phyloP scores from a whole-genome alignment of 805 yeast species.

The Metschnikowia arizonensis region DNA sequence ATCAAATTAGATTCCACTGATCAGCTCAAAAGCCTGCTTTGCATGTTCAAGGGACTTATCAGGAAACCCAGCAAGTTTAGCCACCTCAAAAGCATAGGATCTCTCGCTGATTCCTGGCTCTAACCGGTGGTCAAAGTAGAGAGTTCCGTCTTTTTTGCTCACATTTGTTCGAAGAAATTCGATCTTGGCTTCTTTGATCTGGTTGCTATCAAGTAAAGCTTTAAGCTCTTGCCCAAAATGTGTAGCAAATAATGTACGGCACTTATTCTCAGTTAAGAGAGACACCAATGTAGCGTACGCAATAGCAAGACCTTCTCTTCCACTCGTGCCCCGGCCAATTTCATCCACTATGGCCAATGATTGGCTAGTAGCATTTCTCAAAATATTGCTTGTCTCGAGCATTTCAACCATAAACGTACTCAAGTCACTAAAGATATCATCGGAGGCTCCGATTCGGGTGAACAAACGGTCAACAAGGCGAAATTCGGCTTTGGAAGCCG shows the following conservation, averaged over 20 bases:
- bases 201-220: constrained; percentile 31
- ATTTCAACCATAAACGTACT: constrained; percentile 53
- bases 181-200: constrained; percentile 24
- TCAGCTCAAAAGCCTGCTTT: constrained; percentile 21
- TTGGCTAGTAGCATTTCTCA: constrained; percentile 31
- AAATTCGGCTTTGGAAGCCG: constrained; percentile 43
- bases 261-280: constrained; percentile 49
- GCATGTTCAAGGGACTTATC: constrained; percentile 53
- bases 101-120: constrained; percentile 64
- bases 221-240: constrained; percentile 56
- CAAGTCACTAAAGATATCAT: constrained; percentile 26
- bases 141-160: constrained; percentile 19
- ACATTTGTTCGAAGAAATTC: constrained; percentile 34
- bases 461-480: constrained; percentile 47
- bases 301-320: constrained; percentile 77
- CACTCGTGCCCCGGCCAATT: constrained; percentile 53
- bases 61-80: constrained; percentile 78
- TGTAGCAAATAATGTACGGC: constrained; percentile 84
- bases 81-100: constrained; percentile 76
- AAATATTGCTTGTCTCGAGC: constrained; percentile 38
- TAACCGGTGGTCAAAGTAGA: constrained; percentile 53
- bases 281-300: constrained; percentile 72
- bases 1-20: not conserved
- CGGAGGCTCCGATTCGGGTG: constrained; percentile 42
- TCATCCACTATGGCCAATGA: constrained; percentile 41